These are phyloP conservation scores for Sungouiella thailandica DNA, from an alignment of 805 yeast species.

Conservation along the genomic window DNA sequence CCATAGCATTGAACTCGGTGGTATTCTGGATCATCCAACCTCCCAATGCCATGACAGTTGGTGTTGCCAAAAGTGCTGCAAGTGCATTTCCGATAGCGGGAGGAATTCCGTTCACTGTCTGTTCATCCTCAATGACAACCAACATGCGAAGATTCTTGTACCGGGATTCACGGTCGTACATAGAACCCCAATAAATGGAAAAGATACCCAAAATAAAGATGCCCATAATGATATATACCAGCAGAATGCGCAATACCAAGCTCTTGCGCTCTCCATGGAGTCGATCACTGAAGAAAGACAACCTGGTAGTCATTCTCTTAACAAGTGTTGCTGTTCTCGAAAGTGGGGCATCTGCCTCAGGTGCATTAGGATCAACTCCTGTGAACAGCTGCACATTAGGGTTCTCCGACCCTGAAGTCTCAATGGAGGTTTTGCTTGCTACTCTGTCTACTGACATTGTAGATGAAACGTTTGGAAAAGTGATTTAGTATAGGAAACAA, in stretches of 20 bases:
- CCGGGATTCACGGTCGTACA: conserved; percentile 26
- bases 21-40: conserved; percentile 33
- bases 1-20: conserved; percentile 23
- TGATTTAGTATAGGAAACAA: no score
- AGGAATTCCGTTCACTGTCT: conserved; percentile 14
- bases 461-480: no score
- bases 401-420: background rate
- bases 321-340: conserved; percentile 8
- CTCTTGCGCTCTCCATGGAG: conserved; percentile 17
- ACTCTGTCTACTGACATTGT: no score
- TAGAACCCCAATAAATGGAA: conserved; percentile 48
- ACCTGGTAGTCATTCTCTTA: conserved; percentile 21
- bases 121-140: conserved; percentile 35
- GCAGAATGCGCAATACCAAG: conserved; percentile 14
- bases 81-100: conserved; percentile 27
- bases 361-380: background rate
- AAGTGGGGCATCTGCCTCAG: background rate
- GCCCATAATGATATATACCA: conserved; percentile 29
- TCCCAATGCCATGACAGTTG: conserved; percentile 21
- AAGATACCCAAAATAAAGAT: conserved; percentile 32
- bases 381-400: conserved; percentile 1
- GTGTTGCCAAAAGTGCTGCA: conserved; percentile 8
- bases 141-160: conserved; percentile 31
- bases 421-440: no score
- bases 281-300: conserved; percentile 29